phyloP scores from a whole-genome alignment of 805 yeast species.

The Candida sithepensis region DNA sequence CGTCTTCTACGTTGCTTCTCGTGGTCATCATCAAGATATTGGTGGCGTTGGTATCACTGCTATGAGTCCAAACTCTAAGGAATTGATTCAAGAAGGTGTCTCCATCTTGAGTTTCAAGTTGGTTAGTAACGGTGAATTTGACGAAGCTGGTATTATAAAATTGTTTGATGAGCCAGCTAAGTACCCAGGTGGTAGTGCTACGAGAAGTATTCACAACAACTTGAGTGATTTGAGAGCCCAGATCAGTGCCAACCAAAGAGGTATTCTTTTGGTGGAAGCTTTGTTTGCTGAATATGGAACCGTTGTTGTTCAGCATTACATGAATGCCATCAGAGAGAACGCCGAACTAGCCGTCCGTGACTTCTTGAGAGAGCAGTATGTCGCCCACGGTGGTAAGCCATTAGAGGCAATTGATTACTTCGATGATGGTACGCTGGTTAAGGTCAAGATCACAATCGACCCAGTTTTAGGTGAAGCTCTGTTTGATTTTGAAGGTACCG shows the following conservation, averaged over 20 bases:
- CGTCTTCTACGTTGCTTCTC: conserved; percentile 49
- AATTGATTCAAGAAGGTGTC: conserved; percentile 52
- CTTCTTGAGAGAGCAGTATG: conserved; percentile 39
- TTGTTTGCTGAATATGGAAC: conserved; percentile 40
- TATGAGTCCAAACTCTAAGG: conserved; percentile 51
- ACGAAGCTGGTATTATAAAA: conserved; percentile 44
- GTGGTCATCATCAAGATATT: conserved; percentile 61
- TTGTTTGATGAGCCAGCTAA: conserved; percentile 45
- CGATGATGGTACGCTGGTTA: conserved; percentile 54
- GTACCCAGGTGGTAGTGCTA: conserved; percentile 50
- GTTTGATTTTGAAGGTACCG: conserved; percentile 51
- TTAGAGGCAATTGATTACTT: conserved; percentile 43
- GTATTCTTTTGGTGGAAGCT: conserved; percentile 38
- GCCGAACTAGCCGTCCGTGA: conserved; percentile 41
- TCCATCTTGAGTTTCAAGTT: conserved; percentile 47
- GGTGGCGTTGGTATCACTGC: conserved; percentile 56
- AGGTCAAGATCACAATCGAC: conserved; percentile 39
- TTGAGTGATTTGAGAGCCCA: conserved; percentile 44
- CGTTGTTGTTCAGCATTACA: conserved; percentile 38
- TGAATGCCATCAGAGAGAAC: conserved; percentile 40
- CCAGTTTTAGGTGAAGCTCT: conserved; percentile 38
- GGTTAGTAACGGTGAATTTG: conserved; percentile 44
- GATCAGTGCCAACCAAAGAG: conserved; percentile 47
- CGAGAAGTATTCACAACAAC: conserved; percentile 49
- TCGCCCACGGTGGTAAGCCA: conserved; percentile 24